Percentiles rank a stretch among this genome's conserved stretches.
These are phyloP conservation scores for Phytopythium oedochilum DNA, from an alignment of 352 stramenopile genomes.

Conservation along the genomic window DNA sequence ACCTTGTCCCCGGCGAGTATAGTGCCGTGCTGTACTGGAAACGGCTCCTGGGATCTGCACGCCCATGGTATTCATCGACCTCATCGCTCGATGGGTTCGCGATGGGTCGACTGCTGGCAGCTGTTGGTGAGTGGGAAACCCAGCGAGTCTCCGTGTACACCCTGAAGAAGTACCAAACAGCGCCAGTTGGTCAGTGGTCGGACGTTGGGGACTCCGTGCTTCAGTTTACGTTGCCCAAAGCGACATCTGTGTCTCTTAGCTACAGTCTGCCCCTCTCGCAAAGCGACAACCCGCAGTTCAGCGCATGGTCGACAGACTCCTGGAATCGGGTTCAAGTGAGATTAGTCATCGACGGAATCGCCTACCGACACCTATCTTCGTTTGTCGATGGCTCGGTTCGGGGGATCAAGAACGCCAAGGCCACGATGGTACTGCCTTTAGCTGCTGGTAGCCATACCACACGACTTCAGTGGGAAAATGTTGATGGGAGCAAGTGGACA, in stretches of 20 bases:
- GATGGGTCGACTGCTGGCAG: slow-evolving; percentile 57
- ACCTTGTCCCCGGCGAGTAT: slow-evolving; percentile 62
- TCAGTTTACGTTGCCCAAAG: slow-evolving; percentile 56
- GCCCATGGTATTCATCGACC: slow-evolving; percentile 59
- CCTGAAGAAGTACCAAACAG: slow-evolving; percentile 32
- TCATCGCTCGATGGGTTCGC: slow-evolving; percentile 63
- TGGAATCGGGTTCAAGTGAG: slow-evolving; percentile 60
- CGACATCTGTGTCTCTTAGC: slow-evolving; percentile 52
- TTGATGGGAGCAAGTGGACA: slow-evolving; percentile 59
- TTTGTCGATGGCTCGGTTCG: slow-evolving; percentile 62
- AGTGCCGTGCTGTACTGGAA: slow-evolving; percentile 60
- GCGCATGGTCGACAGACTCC: slow-evolving; percentile 28
- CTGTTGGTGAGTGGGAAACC: slow-evolving; percentile 38
- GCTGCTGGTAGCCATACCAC: slow-evolving; percentile 52
- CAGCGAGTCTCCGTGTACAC: slow-evolving; percentile 55
- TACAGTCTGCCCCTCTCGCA: slow-evolving; percentile 74
- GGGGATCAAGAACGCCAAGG: slow-evolving; percentile 65
- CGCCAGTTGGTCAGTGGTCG: slow-evolving; percentile 45
- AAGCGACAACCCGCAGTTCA: slow-evolving; percentile 67
- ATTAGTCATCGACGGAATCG: slow-evolving; percentile 60
- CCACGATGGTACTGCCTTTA: slow-evolving; percentile 59
- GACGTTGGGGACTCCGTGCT: slow-evolving; percentile 74
- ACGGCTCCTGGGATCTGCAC: slow-evolving; percentile 31
- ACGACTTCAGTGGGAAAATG: slow-evolving; percentile 73
- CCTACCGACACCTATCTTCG: slow-evolving; percentile 64